These are phyloP conservation scores for Colletotrichum trifolii DNA, from an alignment of 2,329 filamentous ascomycete genomes.

Conservation along the genomic window DNA sequence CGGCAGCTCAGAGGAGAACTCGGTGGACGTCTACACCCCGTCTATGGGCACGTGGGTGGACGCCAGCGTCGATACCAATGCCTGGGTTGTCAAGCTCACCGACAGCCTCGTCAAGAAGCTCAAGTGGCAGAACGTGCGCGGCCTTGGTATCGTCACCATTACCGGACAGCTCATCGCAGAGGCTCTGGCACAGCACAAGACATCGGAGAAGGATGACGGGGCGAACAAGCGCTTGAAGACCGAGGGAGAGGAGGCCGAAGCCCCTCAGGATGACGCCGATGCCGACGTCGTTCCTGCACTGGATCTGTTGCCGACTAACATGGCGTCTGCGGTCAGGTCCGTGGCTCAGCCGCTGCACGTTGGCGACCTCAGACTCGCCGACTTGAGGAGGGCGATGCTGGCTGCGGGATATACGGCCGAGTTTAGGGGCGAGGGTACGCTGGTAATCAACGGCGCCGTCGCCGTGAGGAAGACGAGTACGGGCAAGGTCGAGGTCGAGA, in stretches of 20 bases:
- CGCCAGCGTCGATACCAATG: constrained; percentile 96
- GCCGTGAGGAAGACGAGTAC: constrained; percentile 88
- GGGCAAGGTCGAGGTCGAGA: constrained; percentile 90
- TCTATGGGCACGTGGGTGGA: constrained; percentile 78
- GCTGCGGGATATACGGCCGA: constrained; percentile 86
- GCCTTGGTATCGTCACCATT: constrained; percentile 90
- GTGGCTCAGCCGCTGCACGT: constrained; percentile 92
- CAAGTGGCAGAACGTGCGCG: constrained; percentile 94
- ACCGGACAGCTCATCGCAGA: constrained; percentile 73
- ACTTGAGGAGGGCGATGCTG: constrained; percentile 87
- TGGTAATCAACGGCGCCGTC: constrained; percentile 89
- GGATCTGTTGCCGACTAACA: constrained; percentile 64
- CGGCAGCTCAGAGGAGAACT: constrained; percentile 57
- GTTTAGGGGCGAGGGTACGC: constrained; percentile 90
- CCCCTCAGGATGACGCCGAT: constrained; percentile 36
- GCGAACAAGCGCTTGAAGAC: constrained; percentile 63
- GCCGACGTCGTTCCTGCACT: constrained; percentile 56
- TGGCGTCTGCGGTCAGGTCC: constrained; percentile 79
- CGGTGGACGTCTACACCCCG: constrained; percentile 84
- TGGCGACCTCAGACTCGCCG: constrained; percentile 88
- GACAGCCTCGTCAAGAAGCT: constrained; percentile 86
- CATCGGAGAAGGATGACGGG: constrained; percentile 56
- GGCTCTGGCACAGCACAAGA: constrained; percentile 51
- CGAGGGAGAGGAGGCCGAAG: constrained; percentile 42
- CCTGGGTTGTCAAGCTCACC: constrained; percentile 93